Conservation (phyloP, 305 asterid species). For the Solanum hybrid region DNA sequence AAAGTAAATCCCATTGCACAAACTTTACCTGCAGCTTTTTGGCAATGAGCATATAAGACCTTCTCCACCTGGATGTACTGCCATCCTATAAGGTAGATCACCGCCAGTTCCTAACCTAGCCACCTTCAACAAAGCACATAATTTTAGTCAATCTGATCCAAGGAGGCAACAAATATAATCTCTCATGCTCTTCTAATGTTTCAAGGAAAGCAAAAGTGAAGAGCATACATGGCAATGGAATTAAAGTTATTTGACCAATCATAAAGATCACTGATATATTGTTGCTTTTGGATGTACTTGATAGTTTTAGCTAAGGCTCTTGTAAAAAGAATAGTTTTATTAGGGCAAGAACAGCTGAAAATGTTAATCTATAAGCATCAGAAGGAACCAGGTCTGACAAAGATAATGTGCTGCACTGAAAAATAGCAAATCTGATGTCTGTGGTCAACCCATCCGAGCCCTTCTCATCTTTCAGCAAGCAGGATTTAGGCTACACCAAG, state of each 20-base stretch:
- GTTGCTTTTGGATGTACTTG: background rate
- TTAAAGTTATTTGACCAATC: background rate
- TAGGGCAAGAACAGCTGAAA: background rate
- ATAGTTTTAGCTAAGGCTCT: background rate
- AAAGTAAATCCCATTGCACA: background rate
- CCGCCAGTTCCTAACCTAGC: constrained; percentile 60
- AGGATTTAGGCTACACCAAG: background rate
- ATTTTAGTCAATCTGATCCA: background rate
- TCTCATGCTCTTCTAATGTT: background rate
- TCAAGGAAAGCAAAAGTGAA: background rate
- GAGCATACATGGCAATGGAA: background rate
- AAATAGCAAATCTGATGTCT: background rate
- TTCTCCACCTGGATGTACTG: constrained; percentile 85
- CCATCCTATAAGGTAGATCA: constrained; percentile 83
- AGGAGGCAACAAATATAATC: background rate
- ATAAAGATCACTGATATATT: background rate
- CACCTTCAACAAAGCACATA: constrained; percentile 32
- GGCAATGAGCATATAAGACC: constrained; percentile 80
- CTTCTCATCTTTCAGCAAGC: background rate
- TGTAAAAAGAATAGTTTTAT: background rate
- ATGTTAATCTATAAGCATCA: background rate
- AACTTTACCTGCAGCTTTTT: constrained; percentile 60
- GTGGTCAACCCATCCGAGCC: background rate
- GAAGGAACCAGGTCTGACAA: background rate
- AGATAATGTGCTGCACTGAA: background rate